Conservation (phyloP, 2,329 filamentous ascomycete species). For the Immersiporthe knoxdaviesiana region DNA sequence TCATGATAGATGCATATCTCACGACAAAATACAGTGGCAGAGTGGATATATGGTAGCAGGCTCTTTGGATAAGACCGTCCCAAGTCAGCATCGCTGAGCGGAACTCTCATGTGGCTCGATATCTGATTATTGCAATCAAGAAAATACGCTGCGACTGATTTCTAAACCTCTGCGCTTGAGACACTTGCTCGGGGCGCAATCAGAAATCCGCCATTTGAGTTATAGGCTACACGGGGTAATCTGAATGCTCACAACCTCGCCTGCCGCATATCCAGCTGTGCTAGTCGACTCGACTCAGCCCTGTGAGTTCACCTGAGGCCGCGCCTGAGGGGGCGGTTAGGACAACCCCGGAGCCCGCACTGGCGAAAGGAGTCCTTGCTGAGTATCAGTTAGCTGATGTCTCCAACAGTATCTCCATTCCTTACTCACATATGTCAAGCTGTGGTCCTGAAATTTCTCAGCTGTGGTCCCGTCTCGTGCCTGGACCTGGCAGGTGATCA, state of each 20-base stretch:
- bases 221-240: neutral
- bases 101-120: neutral
- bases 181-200: no score
- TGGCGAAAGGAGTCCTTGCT: neutral
- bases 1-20: neutral
- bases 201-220: neutral
- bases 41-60: neutral
- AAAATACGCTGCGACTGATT: neutral
- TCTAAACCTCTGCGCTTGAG: no score
- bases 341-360: neutral
- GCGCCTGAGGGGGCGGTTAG: neutral
- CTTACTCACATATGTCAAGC: neutral
- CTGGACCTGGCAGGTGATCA: neutral
- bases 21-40: neutral
- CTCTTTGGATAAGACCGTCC: neutral
- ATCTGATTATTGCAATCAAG: neutral
- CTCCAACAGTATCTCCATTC: neutral
- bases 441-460: neutral
- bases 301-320: neutral
- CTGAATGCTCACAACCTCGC: neutral
- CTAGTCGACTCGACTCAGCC: neutral
- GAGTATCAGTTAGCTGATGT: neutral
- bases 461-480: neutral
- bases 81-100: neutral
- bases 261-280: neutral